Evolutionary conservation across 495 filamentous ascomycete genomes (phyloP).

Genomic region (Penicillium bovifimosum): DNA sequence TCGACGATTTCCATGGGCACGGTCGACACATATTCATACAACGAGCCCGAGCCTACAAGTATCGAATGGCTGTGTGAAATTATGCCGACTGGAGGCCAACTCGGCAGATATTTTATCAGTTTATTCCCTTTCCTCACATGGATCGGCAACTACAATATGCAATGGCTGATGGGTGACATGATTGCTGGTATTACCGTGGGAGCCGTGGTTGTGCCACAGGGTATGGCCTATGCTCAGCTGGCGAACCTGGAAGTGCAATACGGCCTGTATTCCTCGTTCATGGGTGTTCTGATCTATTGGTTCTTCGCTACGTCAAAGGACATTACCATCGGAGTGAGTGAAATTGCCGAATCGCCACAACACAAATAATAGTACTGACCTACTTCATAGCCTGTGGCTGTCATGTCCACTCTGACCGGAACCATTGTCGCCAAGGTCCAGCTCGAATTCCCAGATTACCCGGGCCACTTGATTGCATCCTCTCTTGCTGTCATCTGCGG

Average conservation of each 20-base stretch:
- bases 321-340: conserved; percentile 93
- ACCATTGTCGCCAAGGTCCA: conserved; percentile 63
- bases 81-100: conserved; percentile 49
- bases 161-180: conserved; percentile 85
- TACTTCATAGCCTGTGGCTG: conserved; percentile 72
- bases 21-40: conserved; percentile 70
- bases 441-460: conserved; percentile 52
- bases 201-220: conserved; percentile 91
- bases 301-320: conserved; percentile 99
- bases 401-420: conserved; percentile 87
- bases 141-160: conserved; percentile 81
- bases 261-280: conserved; percentile 95
- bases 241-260: conserved; percentile 73
- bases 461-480: conserved; percentile 62
- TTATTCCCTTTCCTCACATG: conserved; percentile 86
- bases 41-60: conserved; percentile 74
- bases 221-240: conserved; percentile 93
- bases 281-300: conserved; percentile 96
- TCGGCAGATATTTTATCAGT: conserved; percentile 54
- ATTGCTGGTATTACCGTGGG: conserved; percentile 95
- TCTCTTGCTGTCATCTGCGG: conserved; percentile 77
- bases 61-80: conserved; percentile 64
- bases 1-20: conserved; percentile 73
- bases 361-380: conserved; percentile 12
- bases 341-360: background rate